Base-by-base conservation (phyloP, 176 grass and related monocot genomes). In the Eleusine indica region DNA sequence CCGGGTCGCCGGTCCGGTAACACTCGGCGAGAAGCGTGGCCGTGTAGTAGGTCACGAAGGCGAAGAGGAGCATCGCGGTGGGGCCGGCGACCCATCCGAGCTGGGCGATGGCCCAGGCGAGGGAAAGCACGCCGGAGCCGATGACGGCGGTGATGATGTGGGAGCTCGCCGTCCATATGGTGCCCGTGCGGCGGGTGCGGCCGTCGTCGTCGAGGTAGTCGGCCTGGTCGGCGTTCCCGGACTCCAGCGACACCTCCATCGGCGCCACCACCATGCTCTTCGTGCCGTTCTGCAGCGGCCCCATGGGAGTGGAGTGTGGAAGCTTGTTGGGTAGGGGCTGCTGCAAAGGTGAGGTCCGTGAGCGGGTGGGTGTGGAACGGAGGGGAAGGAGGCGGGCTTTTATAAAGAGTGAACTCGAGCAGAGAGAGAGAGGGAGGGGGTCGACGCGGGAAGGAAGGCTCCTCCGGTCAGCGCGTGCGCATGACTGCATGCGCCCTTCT, bases 141-240 rank as follows among this genome's bases (percentile, higher is more conserved):
- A 97, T 97, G 15, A 94, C 92, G 3, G 92, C 95, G 3, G 95
- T 97, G 75, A 97, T 89, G 78, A 97, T 94, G 84, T 97, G 95
- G 25, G 92, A 84, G 70, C 95, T 97, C 13, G 10, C 56, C 61
- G 95, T 94, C 90, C 95, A 97, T 15, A 94, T 19, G 32, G 95
- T 94, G 14, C 95, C 92, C 66, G 70, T 81, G 2, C 86, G 81
- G 4, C 39, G 77, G 0, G 82, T 67, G 0, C 88, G 82, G 0
- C 90, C 92, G 35, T 98, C 92, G n/a, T 98, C 95, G 68, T 95
- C 95, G 22, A 92, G 83, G 54, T 53, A 80, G 51, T 78, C 66
- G 0, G 67, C 68, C 9, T 18, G 79, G 1, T 68, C 65, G 3
- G 57, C 52, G 71, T 85, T 89, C 5, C 88, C 83, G 56, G 88